Evolutionary conservation across 768 basidiomycete species (phyloP), one percentile per base, ranked within the genome.

Genomic region (Coprinopsis sp.): DNA sequence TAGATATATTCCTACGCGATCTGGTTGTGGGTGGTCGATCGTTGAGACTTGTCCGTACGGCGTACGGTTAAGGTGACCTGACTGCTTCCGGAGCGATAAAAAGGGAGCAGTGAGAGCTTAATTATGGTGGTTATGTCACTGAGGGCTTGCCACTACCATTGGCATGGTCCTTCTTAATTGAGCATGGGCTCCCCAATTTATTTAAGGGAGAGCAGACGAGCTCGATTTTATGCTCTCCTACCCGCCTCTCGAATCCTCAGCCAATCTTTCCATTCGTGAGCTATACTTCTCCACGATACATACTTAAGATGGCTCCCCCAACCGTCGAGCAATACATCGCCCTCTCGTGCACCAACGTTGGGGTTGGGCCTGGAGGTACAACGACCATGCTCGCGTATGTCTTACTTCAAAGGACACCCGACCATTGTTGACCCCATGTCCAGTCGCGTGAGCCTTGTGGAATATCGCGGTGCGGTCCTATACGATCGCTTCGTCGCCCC

Each of bases 321-420:
- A 65, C 66, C 33, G 54, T 59, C 19, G 81, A 65, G 33, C 73
- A 74, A 46, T 71, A 81, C 51, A 61, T 84, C 33, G 74, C 81
- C 6, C 61, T 89, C 33, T 77, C 84, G 13, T 87, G 81, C 52
- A 68, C 72, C 41, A 81, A 79, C 52, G 82, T 89, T n/a, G 88
- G 88, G 11, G 82, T 86, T 29, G 87, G 87, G 23, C 82, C 84
- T 14, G 87, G 87, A 3, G 88, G 88, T 6, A 83, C 83, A 13
- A 91, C 88, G 2, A 77, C 82, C 30, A 85, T 91, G 81, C 70
- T 91, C 28, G 88, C 87, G 88, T 89, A 68, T 52, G 83, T 73
- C 33, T 45, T 21, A 29, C 33, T 22, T 36, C 22, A 46, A 33
- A 42, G 12, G 6, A 27, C 28, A 33, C 16, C 13, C 23, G 40